Conservation (phyloP, 2,329 filamentous ascomycete species). For the Penicillium verrucosum region DNA sequence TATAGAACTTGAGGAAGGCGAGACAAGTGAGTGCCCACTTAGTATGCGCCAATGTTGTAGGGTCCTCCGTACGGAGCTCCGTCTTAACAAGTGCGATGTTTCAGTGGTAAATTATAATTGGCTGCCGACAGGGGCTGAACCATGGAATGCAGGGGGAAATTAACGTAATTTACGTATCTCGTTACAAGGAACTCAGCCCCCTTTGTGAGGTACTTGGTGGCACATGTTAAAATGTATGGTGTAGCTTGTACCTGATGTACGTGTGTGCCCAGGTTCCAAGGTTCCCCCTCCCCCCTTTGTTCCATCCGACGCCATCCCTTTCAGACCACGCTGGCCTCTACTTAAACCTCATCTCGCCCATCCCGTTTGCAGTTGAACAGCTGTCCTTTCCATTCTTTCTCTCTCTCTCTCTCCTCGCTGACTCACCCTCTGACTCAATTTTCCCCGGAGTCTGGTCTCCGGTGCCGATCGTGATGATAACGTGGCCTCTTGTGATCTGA, state of each 20-base stretch:
- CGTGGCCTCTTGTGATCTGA: constrained; percentile 28
- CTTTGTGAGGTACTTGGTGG: not conserved
- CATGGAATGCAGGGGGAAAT: constrained; percentile 16
- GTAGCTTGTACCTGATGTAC: not conserved
- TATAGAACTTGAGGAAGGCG: not conserved
- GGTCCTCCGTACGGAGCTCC: not conserved
- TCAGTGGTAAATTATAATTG: not conserved
- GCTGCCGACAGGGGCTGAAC: not conserved
- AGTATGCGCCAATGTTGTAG: not conserved
- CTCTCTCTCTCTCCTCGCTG: constrained; percentile 9
- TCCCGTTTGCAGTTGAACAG: constrained; percentile 25
- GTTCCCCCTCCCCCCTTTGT: not conserved
- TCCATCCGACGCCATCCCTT: constrained; percentile 13
- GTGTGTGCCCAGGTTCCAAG: not conserved
- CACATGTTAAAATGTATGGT: constrained; percentile 3
- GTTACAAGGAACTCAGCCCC: constrained; percentile 1
- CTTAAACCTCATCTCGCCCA: constrained; percentile 28
- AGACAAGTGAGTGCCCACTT: not conserved
- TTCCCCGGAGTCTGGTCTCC: constrained; percentile 25
- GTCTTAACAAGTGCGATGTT: not conserved
- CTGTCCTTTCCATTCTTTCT: constrained; percentile 32
- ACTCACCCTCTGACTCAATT: constrained; percentile 15
- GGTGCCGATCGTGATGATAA: constrained; percentile 37
- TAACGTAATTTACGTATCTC: constrained; percentile 8
- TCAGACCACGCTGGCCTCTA: constrained; percentile 44